Evolutionary conservation across 2,329 filamentous ascomycete species (phyloP), one percentile per base, ranked within the genome.

Genomic region (Cladosporium sp.): DNA sequence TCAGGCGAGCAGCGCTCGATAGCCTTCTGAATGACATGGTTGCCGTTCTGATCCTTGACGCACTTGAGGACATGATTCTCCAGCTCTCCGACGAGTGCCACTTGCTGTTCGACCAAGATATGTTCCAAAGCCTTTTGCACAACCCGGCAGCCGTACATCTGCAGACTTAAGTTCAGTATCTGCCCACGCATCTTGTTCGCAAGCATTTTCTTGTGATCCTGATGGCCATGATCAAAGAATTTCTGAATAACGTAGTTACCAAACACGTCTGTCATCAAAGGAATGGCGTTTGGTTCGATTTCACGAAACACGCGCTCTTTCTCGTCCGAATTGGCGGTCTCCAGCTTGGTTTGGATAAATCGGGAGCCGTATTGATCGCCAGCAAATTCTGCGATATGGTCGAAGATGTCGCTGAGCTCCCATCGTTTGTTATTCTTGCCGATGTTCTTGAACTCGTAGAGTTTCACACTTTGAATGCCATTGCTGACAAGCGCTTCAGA

Each of bases 171-270:
- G 27, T 83, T 79, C 39, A 87, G 73, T 11, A 97, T 83, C 62
- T 91, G 87, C 6, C 86, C 86, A 66, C 85, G 88, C 90, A 97
- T 96, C 67, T 87, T 83, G 55, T 83, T 82, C 1, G 89, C 90
- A 36, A 98, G 71, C 2, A 86, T 78, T 68, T 85, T 90, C 74
- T 98, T 98, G 72, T 98, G 93, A 0, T 84, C 79, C 68, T 95
- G 91, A 59, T 89, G 94, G 33, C 93, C 92, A 66, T 97, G 89
- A 66, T 97, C 92, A 55, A 97, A 96, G 65, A 97, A 84, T 67
- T 96, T 97, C 64, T 98, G 93, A 33, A 97, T 91, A 30, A 98
- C 93, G 64, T 97, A 98, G 68, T 98, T 98, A 48, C 93, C 93
- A 64, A 96, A 98, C 0, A 97, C 85, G 66, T 97, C 93, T 39